Percentiles rank a stretch among this genome's conserved stretches.
These are phyloP conservation scores for Coniferiporia weirii DNA, from an alignment of 1,284 basidiomycete species.

Conservation along the genomic window DNA sequence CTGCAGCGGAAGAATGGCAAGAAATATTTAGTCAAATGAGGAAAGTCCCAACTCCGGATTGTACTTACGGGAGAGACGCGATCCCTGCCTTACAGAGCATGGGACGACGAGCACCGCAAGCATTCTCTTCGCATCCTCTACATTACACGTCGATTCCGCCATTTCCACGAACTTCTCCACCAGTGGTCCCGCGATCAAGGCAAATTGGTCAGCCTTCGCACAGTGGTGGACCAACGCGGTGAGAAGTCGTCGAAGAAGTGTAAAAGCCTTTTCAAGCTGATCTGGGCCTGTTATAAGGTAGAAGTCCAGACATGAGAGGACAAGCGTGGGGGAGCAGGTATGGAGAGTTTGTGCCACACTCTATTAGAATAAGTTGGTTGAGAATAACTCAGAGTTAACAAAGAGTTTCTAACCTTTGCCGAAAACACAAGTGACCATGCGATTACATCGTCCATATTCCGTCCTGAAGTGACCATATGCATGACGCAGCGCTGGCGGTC, in stretches of 20 bases:
- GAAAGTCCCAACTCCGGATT: background rate
- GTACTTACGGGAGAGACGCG: slow-evolving; percentile 48
- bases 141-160: slow-evolving; percentile 14
- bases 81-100: slow-evolving; percentile 60
- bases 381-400: slow-evolving; percentile 11
- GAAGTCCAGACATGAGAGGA: slow-evolving; percentile 49
- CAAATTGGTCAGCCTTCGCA: slow-evolving; percentile 59
- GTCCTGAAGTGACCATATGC: slow-evolving; percentile 35
- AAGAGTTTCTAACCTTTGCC: slow-evolving; percentile 55
- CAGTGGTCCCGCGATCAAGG: slow-evolving; percentile 52
- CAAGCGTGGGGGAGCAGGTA: slow-evolving; percentile 62
- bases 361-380: slow-evolving; percentile 33
- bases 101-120: slow-evolving; percentile 40
- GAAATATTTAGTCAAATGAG: background rate
- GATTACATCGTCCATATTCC: slow-evolving; percentile 36
- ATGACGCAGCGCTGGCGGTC: slow-evolving; percentile 47
- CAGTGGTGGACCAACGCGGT: slow-evolving; percentile 82
- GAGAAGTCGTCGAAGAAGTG: slow-evolving; percentile 60
- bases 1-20: slow-evolving; percentile 27
- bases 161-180: slow-evolving; percentile 30
- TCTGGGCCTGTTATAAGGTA: slow-evolving; percentile 41
- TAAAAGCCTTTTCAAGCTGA: slow-evolving; percentile 40
- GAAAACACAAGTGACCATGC: slow-evolving; percentile 68
- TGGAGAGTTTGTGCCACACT: slow-evolving; percentile 76
- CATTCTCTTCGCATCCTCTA: slow-evolving; percentile 32